A percentile compares a stretch with the other conserved stretches of the same genome.
phyloP scores from a whole-genome alignment of 148 eudicot genomes.

The Camellia lanceoleosa region DNA sequence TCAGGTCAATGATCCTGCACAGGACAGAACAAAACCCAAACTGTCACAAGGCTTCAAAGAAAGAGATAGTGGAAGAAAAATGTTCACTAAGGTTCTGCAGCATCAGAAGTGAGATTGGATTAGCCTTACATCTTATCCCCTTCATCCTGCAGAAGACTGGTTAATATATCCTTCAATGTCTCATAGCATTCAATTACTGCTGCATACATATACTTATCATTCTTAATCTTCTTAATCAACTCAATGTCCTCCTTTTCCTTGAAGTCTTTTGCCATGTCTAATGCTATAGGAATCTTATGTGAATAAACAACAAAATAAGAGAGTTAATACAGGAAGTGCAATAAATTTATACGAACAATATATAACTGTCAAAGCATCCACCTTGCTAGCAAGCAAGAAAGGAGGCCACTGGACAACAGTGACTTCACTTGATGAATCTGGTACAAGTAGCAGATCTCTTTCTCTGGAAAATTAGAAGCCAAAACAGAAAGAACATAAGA shows the following conservation, averaged over 20 bases:
- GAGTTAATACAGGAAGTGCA: constrained; percentile 15
- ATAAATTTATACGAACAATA: constrained; percentile 7
- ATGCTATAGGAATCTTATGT: constrained; percentile 87
- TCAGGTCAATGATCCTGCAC: constrained; percentile 55
- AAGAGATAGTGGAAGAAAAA: neutral
- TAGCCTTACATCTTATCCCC: constrained; percentile 61
- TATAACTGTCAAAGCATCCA: constrained; percentile 19
- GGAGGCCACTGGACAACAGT: constrained; percentile 99
- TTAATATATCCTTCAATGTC: constrained; percentile 64
- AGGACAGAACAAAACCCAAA: constrained; percentile 17
- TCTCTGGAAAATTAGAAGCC: constrained; percentile 50
- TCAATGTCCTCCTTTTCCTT: constrained; percentile 76
- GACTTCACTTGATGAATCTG: constrained; percentile 73
- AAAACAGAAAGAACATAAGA: constrained; percentile 10
- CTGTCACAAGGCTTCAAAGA: neutral
- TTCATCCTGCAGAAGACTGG: constrained; percentile 48
- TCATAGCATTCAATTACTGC: constrained; percentile 92
- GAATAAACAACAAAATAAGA: constrained; percentile 10
- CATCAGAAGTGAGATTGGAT: constrained; percentile 1
- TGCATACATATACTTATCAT: constrained; percentile 77
- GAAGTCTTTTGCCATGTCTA: constrained; percentile 98
- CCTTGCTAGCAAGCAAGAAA: constrained; percentile 99
- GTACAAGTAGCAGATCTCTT: constrained; percentile 91
- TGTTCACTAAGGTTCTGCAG: neutral
- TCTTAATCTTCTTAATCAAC: constrained; percentile 71